These are phyloP conservation scores for Endothia cerciana DNA, from an alignment of 2,329 filamentous ascomycete genomes.

Conservation along the genomic window DNA sequence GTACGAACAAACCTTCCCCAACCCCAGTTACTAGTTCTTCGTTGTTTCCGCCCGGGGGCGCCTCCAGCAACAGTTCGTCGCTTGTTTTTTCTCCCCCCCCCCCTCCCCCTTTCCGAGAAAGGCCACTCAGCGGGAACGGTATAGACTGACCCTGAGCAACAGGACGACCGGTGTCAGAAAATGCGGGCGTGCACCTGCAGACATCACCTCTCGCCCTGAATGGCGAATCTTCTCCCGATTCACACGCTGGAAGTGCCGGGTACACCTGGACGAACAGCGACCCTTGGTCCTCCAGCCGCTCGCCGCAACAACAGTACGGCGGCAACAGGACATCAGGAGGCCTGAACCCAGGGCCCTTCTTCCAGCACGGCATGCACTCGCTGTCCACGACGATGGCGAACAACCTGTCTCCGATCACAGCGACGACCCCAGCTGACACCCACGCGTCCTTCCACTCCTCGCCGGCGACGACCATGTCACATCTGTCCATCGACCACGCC, in stretches of 20 bases:
- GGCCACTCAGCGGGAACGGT: neutral
- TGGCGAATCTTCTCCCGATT: slow-evolving; percentile 27
- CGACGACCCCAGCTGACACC: slow-evolving; percentile 29
- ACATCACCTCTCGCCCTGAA: slow-evolving; percentile 27
- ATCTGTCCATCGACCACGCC: slow-evolving; percentile 29
- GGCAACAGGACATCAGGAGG: slow-evolving; percentile 23
- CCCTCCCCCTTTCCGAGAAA: slow-evolving; percentile 35
- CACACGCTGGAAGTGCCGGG: slow-evolving; percentile 26
- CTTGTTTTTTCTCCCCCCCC: slow-evolving; percentile 4
- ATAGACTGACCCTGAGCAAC: slow-evolving; percentile 19
- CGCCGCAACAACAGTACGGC: slow-evolving; percentile 25
- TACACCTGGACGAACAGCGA: slow-evolving; percentile 28
- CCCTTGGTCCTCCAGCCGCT: slow-evolving; percentile 27
- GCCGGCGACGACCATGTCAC: slow-evolving; percentile 29
- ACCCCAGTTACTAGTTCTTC: slow-evolving; percentile 35
- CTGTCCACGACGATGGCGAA: slow-evolving; percentile 27
- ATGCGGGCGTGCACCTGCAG: slow-evolving; percentile 26
- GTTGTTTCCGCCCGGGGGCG: slow-evolving; percentile 52
- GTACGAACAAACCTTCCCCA: slow-evolving; percentile 44
- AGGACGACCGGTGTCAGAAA: slow-evolving; percentile 29
- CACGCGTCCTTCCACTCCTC: slow-evolving; percentile 29
- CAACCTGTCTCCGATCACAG: slow-evolving; percentile 28
- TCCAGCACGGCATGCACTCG: slow-evolving; percentile 27
- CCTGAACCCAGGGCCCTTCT: slow-evolving; percentile 25
- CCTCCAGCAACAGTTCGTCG: slow-evolving; percentile 39